Conservation (phyloP, 176 grass and related monocot genomes). For the Lolium perenne region DNA sequence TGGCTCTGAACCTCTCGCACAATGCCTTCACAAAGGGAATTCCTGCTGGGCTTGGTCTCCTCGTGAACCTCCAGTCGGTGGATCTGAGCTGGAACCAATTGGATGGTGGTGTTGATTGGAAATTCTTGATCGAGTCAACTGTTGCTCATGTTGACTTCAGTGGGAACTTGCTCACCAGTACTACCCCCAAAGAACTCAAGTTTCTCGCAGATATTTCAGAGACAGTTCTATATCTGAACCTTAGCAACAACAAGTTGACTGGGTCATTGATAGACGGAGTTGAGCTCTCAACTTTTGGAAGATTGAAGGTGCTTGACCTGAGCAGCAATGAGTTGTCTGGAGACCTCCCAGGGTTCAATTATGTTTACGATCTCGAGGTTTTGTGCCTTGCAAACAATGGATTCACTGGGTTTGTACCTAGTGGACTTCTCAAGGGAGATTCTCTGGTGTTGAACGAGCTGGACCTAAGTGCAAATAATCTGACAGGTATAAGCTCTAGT, state of each 20-base stretch:
- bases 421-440: conserved; percentile 93
- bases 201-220: conserved; percentile 91
- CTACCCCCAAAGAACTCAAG: conserved; percentile 80
- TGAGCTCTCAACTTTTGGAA: conserved; percentile 90
- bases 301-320: conserved; percentile 92
- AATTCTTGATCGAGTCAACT: conserved; percentile 85
- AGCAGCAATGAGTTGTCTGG: conserved; percentile 86
- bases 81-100: conserved; percentile 94
- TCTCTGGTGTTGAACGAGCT: conserved; percentile 87
- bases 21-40: conserved; percentile 88
- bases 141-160: conserved; percentile 91
- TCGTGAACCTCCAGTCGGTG: conserved; percentile 69
- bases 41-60: conserved; percentile 67
- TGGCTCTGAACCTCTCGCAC: conserved; percentile 68
- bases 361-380: conserved; percentile 98
- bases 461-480: conserved; percentile 92
- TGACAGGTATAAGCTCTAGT: conserved; percentile 66
- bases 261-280: conserved; percentile 89
- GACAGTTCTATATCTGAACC: conserved; percentile 81
- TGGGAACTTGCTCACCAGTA: conserved; percentile 77
- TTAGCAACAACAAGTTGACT: conserved; percentile 83
- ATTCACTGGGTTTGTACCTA: conserved; percentile 89
- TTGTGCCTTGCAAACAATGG: conserved; percentile 79
- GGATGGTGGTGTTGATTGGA: conserved; percentile 89
- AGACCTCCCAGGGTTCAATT: conserved; percentile 98